A percentile compares a stretch with the other conserved stretches of the same genome.
Conservation (phyloP, 306 rosid species). For the Arachis stenosperma region DNA sequence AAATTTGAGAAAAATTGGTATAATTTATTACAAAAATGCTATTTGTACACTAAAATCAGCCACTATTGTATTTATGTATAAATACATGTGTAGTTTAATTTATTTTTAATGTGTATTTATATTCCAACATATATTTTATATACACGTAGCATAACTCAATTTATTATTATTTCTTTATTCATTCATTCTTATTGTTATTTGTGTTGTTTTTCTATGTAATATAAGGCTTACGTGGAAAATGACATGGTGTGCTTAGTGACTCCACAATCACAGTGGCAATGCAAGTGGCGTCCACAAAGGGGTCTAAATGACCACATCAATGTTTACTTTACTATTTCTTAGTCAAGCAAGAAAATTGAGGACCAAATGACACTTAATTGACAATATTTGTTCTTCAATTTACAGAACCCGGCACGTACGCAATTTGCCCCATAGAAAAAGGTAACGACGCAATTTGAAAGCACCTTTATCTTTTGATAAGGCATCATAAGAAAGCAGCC, state of each 20-base stretch:
- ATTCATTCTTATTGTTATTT: no score
- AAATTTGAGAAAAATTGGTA: no score
- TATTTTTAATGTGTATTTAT: no score
- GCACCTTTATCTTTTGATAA: neutral
- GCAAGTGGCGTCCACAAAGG: neutral
- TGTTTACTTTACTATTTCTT: neutral
- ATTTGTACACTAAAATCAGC: no score
- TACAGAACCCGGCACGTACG: neutral
- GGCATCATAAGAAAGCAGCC: neutral
- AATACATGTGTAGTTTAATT: no score
- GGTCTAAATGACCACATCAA: neutral
- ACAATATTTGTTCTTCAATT: neutral
- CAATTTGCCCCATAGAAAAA: slow-evolving; percentile 20
- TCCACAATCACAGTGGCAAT: neutral
- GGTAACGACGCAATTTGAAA: slow-evolving; percentile 31
- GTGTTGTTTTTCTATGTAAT: neutral
- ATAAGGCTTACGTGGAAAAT: neutral
- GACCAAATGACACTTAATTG: neutral
- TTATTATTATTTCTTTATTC: neutral
- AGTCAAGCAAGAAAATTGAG: neutral
- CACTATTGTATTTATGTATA: no score
- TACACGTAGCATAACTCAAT: neutral
- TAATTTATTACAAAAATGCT: no score
- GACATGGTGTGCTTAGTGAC: neutral
- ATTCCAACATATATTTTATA: no score